Percentiles rank a stretch among this genome's conserved stretches.
Conservation (phyloP, 2,329 filamentous ascomycete genomes). For the Ceratocystis colombiana region DNA sequence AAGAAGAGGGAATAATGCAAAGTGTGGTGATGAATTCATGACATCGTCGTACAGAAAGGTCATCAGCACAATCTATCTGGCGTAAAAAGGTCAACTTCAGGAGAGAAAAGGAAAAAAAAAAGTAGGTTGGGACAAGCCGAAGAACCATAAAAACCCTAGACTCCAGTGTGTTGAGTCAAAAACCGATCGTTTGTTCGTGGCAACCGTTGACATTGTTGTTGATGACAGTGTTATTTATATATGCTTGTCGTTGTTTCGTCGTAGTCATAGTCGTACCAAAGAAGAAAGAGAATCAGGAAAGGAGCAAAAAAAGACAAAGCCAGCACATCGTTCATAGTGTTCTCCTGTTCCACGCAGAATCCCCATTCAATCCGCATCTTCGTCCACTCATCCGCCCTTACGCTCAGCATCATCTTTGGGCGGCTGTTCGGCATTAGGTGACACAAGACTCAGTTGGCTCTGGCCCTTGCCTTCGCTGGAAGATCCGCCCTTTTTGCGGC, state of each 20-base stretch:
- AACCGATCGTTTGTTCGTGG: background rate
- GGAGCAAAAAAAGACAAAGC: background rate
- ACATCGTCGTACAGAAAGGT: constrained; percentile 10
- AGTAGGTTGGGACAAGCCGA: background rate
- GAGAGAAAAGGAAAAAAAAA: constrained; percentile 10
- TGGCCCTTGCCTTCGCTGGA: constrained; percentile 34
- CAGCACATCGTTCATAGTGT: background rate
- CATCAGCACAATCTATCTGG: constrained; percentile 15
- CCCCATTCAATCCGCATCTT: background rate
- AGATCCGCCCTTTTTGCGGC: constrained; percentile 43
- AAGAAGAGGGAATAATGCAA: constrained; percentile 13
- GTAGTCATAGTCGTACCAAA: constrained; percentile 9
- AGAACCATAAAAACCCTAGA: constrained; percentile 1
- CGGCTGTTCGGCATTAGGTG: constrained; percentile 41
- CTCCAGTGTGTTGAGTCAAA: background rate
- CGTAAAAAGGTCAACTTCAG: constrained; percentile 13
- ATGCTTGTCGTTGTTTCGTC: constrained; percentile 15
- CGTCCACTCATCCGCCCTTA: constrained; percentile 46
- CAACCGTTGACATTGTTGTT: constrained; percentile 5
- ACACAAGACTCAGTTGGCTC: constrained; percentile 33
- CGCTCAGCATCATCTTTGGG: constrained; percentile 52
- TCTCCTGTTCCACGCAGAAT: background rate
- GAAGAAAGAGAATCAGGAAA: background rate
- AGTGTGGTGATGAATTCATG: constrained; percentile 14
- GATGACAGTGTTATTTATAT: constrained; percentile 9